Percentiles rank a stretch among this genome's conserved stretches.
phyloP scores from a whole-genome alignment of 1,284 basidiomycete species.

The Ceratorhiza oryzae-sativae region DNA sequence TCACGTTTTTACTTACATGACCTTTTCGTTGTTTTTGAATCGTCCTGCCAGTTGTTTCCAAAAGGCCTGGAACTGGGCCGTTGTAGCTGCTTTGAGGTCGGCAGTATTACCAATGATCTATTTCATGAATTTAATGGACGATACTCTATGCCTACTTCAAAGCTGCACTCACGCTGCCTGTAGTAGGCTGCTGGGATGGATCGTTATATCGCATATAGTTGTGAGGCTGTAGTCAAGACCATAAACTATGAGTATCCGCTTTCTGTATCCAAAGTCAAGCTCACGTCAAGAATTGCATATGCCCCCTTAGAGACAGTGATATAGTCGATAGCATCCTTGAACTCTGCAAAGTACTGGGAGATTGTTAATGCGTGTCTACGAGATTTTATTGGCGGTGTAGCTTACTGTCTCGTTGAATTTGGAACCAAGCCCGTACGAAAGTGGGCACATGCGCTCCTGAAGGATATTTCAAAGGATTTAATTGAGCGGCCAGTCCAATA shows the following conservation, averaged over 20 bases:
- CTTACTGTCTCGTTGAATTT: conserved; percentile 58
- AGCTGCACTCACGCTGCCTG: conserved; percentile 53
- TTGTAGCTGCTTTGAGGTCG: conserved; percentile 57
- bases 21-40: conserved; percentile 44
- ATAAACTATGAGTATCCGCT: background rate
- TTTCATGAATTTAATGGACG: background rate
- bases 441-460: conserved; percentile 56
- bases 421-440: conserved; percentile 54
- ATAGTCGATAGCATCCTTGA: conserved; percentile 55
- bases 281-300: conserved; percentile 54
- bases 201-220: conserved; percentile 59
- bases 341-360: conserved; percentile 55
- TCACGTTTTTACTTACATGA: conserved; percentile 4
- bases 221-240: conserved; percentile 48
- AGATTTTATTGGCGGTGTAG: background rate
- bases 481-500: background rate
- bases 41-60: conserved; percentile 45
- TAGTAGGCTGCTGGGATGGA: conserved; percentile 55
- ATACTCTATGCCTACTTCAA: background rate
- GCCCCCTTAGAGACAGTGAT: conserved; percentile 55
- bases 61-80: conserved; percentile 46
- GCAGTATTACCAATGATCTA: conserved; percentile 57
- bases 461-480: background rate
- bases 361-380: background rate
- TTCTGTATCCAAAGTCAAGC: background rate